These are phyloP conservation scores for Aspergillus sp. DNA, from an alignment of 2,329 filamentous ascomycete genomes.

Conservation along the genomic window DNA sequence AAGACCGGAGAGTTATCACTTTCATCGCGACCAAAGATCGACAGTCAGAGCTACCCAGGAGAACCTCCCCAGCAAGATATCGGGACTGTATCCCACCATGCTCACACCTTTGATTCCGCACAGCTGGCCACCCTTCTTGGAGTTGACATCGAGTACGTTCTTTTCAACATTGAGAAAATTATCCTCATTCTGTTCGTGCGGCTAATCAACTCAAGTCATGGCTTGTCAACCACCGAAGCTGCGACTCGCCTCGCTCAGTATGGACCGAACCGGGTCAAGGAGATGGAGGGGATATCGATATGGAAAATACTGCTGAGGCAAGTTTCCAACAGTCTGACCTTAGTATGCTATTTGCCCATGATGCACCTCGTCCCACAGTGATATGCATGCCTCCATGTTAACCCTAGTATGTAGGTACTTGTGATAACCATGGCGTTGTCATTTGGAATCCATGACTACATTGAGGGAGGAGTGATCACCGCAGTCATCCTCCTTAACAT, in stretches of 20 bases:
- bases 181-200: neutral
- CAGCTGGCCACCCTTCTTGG: slow-evolving; percentile 19
- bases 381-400: slow-evolving; percentile 4
- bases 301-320: slow-evolving; percentile 75
- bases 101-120: slow-evolving; percentile 22
- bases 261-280: slow-evolving; percentile 69
- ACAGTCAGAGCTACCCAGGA: slow-evolving; percentile 6
- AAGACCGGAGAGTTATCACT: slow-evolving; percentile 9
- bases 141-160: slow-evolving; percentile 24
- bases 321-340: slow-evolving; percentile 72
- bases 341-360: slow-evolving; percentile 43
- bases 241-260: slow-evolving; percentile 62
- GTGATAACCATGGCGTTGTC: slow-evolving; percentile 69
- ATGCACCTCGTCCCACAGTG: slow-evolving; percentile 3
- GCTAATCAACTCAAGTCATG: slow-evolving; percentile 45
- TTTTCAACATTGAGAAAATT: neutral
- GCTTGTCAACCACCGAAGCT: slow-evolving; percentile 62
- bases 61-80: neutral
- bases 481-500: slow-evolving; percentile 59
- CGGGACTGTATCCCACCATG: slow-evolving; percentile 17
- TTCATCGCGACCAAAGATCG: neutral
- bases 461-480: slow-evolving; percentile 59
- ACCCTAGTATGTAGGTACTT: slow-evolving; percentile 55
- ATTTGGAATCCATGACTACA: slow-evolving; percentile 55
- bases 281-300: slow-evolving; percentile 67